Evolutionary conservation across 208 protist genomes (phyloP), one percentile per base, ranked within the genome.

Genomic region (Leishmania amazonensis): DNA sequence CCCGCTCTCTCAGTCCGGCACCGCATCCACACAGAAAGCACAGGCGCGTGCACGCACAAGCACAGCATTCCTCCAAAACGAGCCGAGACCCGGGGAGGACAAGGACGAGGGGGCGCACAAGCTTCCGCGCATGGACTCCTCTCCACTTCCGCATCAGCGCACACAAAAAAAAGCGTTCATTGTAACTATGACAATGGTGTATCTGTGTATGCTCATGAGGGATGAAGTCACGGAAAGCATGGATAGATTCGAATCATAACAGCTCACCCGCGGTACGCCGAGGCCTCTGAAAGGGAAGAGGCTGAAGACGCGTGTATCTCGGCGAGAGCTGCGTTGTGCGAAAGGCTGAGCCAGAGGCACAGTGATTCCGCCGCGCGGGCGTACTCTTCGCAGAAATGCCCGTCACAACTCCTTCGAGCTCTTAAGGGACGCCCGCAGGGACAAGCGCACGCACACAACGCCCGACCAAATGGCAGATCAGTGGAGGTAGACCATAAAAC

Each of bases 111-210:
- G 5, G 35, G 4, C 0, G 24, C 40, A 73, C 67, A 42, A 45
- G 15, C 17, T 24, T 3, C 4, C 24, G 17, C 40, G 9, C 68
- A 35, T 4, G 45, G 24, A 0, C 40, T 15, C 51, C 68, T 31
- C 68, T n/a, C 40, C 1, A 31, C 3, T 28, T 19, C 40, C 19
- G 0, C 68, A 4, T 4, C 68, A 3, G 21, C 40, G 68, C 68
- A 11, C 13, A 17, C 5, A 35, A n/a, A 42, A 9, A 15, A 35
- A 15, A 2, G 9, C 15, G 57, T 67, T 58, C 79, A 78, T 78
- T 35, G 79, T 82, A 82, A 82, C 81, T 84, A 84, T 84, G 81
- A 84, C 81, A 84, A 84, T 62, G 45, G 49, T 53, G 58, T 80
- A 84, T 80, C 81, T 65, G 67, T 38, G 58, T 84, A 54, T 84